Conservation (phyloP, 768 basidiomycete genomes). For the Termitomyces sp. region DNA sequence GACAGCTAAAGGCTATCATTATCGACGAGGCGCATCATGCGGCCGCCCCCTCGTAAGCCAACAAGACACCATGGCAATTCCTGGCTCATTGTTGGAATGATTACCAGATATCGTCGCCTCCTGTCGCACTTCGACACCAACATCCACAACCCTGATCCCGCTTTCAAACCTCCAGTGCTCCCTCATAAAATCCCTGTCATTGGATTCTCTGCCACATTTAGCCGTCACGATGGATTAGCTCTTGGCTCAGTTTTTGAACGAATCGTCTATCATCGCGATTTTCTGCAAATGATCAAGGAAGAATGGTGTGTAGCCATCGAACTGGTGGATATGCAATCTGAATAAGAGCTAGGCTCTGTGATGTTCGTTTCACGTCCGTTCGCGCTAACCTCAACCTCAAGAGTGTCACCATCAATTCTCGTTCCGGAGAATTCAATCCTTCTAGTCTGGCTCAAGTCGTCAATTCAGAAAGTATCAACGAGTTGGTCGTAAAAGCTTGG, state of each 20-base stretch:
- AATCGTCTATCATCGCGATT: constrained; percentile 91
- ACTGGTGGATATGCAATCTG: constrained; percentile 15
- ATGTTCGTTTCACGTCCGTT: constrained; percentile 82
- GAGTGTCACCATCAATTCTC: constrained; percentile 59
- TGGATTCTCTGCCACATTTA: constrained; percentile 95
- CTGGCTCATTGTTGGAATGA: background rate
- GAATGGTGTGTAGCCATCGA: constrained; percentile 56
- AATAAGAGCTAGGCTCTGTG: constrained; percentile 61
- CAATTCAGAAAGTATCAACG: constrained; percentile 76
- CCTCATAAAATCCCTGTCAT: constrained; percentile 71
- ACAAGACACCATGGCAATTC: background rate
- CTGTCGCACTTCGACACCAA: constrained; percentile 77
- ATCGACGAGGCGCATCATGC: constrained; percentile 97
- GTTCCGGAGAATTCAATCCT: constrained; percentile 79
- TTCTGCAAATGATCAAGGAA: constrained; percentile 89
- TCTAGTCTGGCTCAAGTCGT: constrained; percentile 76
- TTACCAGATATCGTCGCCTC: constrained; percentile 67
- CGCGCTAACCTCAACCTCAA: constrained; percentile 69
- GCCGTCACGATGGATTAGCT: constrained; percentile 86
- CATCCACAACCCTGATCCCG: constrained; percentile 52
- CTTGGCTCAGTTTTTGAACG: constrained; percentile 85
- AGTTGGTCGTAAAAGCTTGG: constrained; percentile 79
- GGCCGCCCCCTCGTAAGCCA: constrained; percentile 78
- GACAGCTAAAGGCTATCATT: constrained; percentile 67
- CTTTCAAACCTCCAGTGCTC: constrained; percentile 31